Conservation (phyloP, 169 alveolate species). For the Cyclospora cayetanensis region DNA sequence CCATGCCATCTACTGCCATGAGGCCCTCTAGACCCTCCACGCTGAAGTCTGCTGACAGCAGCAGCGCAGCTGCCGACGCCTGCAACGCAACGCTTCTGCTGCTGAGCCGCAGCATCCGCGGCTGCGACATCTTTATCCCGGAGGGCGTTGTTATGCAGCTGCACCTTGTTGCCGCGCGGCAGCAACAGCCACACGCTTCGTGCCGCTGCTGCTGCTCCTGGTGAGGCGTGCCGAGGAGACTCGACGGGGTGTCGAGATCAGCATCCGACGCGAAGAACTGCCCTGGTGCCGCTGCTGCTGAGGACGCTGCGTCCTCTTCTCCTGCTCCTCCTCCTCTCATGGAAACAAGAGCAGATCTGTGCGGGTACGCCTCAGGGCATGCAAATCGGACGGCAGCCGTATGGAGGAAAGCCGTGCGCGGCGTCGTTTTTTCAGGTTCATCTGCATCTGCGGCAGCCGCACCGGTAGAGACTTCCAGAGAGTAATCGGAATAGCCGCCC, state of each 20-base stretch:
- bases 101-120: conserved; percentile 47
- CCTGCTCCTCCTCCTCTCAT: neutral
- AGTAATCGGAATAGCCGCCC: neutral
- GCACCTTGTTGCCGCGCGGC: neutral
- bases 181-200: conserved; percentile 4
- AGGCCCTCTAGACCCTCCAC: conserved; percentile 65
- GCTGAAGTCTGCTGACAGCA: conserved; percentile 63
- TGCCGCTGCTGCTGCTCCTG: neutral
- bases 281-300: neutral
- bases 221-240: neutral
- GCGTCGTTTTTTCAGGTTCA: neutral
- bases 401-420: neutral
- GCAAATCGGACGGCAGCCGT: conserved; percentile 18
- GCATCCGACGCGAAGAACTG: neutral
- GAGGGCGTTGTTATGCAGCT: neutral
- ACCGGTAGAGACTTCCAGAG: conserved; percentile 25
- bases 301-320: neutral
- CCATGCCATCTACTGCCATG: conserved; percentile 66
- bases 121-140: conserved; percentile 13
- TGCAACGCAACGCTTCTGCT: conserved; percentile 47
- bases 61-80: conserved; percentile 27
- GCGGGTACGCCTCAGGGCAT: too few relatives aligned
- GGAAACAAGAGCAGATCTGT: too few relatives aligned
- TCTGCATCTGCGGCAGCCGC: conserved; percentile 5
- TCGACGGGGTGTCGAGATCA: neutral